phyloP scores from a whole-genome alignment of 2,329 filamentous ascomycete species.

The Sclerotinia subarctica region DNA sequence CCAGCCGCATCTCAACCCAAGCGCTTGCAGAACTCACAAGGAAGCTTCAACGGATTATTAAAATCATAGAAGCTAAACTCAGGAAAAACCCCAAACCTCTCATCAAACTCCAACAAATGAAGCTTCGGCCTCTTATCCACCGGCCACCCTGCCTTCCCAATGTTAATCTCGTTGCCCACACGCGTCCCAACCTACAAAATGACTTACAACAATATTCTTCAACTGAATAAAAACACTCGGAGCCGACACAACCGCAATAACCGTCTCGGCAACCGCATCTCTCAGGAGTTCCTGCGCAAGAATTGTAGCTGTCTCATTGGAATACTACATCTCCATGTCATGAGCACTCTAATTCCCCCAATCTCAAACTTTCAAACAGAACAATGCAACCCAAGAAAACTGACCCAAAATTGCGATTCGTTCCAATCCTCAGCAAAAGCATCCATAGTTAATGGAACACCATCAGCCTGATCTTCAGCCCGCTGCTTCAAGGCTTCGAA shows the following conservation, averaged over 20 bases:
- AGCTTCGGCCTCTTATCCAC: constrained; percentile 52
- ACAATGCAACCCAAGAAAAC: constrained; percentile 27
- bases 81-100: constrained; percentile 68
- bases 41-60: constrained; percentile 62
- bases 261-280: constrained; percentile 53
- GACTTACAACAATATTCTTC: constrained; percentile 54
- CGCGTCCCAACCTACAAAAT: background rate
- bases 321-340: constrained; percentile 51
- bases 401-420: constrained; percentile 77
- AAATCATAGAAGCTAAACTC: constrained; percentile 77
- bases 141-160: constrained; percentile 27
- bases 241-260: constrained; percentile 68
- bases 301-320: constrained; percentile 63
- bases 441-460: constrained; percentile 56
- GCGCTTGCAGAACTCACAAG: constrained; percentile 42
- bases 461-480: constrained; percentile 52
- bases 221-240: constrained; percentile 75
- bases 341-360: background rate
- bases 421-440: constrained; percentile 80
- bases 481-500: constrained; percentile 65
- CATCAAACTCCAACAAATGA: constrained; percentile 69
- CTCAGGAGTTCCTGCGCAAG: constrained; percentile 65
- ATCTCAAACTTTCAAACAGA: background rate
- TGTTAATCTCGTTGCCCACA: constrained; percentile 15
- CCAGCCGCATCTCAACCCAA: background rate